phyloP scores from a whole-genome alignment of 208 protist genomes.

The Porcisia deanei region DNA sequence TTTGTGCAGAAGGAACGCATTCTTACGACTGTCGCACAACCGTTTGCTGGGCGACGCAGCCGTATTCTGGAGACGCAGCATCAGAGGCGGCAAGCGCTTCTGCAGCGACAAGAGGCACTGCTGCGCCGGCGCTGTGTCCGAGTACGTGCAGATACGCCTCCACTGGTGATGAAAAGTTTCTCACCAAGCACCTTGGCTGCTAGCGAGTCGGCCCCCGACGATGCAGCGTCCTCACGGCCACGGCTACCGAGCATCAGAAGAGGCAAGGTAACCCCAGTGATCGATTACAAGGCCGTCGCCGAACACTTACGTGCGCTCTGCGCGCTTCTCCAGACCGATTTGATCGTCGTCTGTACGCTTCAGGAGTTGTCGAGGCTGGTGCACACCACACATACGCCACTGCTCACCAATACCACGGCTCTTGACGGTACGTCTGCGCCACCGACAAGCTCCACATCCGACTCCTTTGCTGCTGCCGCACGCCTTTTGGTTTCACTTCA shows the following conservation, averaged over 20 bases:
- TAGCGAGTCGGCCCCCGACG: not conserved
- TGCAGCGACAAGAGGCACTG: conserved; percentile 12
- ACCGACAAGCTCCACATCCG: not conserved
- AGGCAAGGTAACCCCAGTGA: conserved; percentile 4
- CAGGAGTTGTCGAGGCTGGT: conserved; percentile 37
- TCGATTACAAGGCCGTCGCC: conserved; percentile 23
- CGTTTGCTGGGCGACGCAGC: conserved; percentile 1
- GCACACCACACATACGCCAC: not conserved
- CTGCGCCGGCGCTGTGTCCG: conserved; percentile 14
- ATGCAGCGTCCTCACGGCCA: not conserved
- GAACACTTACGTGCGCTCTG: conserved; percentile 20
- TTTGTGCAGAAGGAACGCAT: not conserved
- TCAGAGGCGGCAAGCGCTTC: not conserved
- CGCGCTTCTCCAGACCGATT: conserved; percentile 24
- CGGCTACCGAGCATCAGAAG: not conserved
- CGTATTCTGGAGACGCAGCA: not conserved
- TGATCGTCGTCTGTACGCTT: conserved; percentile 35
- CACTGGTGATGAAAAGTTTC: no score
- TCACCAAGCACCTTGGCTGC: not conserved
- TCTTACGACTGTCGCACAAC: not conserved
- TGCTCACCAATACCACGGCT: not conserved
- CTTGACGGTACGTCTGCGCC: not conserved
- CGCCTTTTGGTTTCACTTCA: conserved; percentile 22
- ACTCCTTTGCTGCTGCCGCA: conserved; percentile 11
- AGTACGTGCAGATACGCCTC: not conserved